These are phyloP conservation scores for Chalaropsis ovoidea DNA, from an alignment of 2,329 filamentous ascomycete genomes.

Conservation along the genomic window DNA sequence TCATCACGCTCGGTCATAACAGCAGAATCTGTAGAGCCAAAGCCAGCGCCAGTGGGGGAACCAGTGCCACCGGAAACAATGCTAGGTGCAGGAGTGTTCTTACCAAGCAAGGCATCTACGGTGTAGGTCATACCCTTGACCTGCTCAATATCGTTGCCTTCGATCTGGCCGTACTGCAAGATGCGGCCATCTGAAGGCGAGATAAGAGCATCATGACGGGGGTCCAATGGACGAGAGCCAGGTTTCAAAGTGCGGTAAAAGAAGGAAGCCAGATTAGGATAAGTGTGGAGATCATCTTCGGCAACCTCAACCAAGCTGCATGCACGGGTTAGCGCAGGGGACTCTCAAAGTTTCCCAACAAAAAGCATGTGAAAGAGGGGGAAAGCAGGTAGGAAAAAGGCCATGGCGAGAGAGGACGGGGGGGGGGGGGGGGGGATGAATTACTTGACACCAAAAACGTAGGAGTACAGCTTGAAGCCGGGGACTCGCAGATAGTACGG, in stretches of 20 bases:
- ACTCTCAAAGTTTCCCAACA: slow-evolving; percentile 22
- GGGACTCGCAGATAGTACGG: slow-evolving; percentile 81
- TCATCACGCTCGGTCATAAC: slow-evolving; percentile 39
- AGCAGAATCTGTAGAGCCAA: slow-evolving; percentile 16
- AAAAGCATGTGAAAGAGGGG: slow-evolving; percentile 21
- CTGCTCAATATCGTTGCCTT: slow-evolving; percentile 91
- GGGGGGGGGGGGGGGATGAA: background rate
- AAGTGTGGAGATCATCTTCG: slow-evolving; percentile 78
- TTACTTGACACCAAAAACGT: slow-evolving; percentile 76
- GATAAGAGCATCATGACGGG: slow-evolving; percentile 66
- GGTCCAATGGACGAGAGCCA: slow-evolving; percentile 72
- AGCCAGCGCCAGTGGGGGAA: background rate
- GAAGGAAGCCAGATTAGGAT: slow-evolving; percentile 89
- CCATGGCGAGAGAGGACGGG: background rate
- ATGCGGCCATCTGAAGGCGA: slow-evolving; percentile 86
- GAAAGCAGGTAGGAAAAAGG: background rate
- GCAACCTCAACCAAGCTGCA: slow-evolving; percentile 69
- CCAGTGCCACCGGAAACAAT: slow-evolving; percentile 34
- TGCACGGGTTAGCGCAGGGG: slow-evolving; percentile 12
- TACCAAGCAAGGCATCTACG: slow-evolving; percentile 81
- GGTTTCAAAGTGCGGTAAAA: slow-evolving; percentile 95
- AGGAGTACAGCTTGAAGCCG: slow-evolving; percentile 85
- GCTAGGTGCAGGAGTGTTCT: slow-evolving; percentile 47
- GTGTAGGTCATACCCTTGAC: slow-evolving; percentile 98
- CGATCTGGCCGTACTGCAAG: slow-evolving; percentile 83